These are phyloP conservation scores for Penicillium malachiteum DNA, from an alignment of 495 filamentous ascomycete genomes.

Conservation along the genomic window DNA sequence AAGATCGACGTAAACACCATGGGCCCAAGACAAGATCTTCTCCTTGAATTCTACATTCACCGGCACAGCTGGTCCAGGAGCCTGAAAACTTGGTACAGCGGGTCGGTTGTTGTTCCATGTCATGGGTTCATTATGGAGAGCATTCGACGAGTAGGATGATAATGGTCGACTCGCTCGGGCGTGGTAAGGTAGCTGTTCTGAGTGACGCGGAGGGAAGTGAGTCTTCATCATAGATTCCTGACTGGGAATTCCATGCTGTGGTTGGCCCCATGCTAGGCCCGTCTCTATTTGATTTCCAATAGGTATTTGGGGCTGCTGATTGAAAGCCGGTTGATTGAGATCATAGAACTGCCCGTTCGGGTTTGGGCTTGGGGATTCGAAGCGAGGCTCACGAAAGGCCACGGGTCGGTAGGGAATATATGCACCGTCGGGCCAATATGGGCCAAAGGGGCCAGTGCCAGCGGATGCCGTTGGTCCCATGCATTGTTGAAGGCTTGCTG, in stretches of 20 bases:
- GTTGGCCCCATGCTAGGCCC: slow-evolving; percentile 34
- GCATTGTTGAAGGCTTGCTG: slow-evolving; percentile 68
- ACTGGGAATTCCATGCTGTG: slow-evolving; percentile 23
- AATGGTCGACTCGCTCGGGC: slow-evolving; percentile 22
- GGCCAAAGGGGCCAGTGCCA: slow-evolving; percentile 67
- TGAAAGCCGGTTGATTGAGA: slow-evolving; percentile 28
- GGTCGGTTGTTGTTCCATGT: slow-evolving; percentile 30
- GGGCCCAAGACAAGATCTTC: slow-evolving; percentile 78
- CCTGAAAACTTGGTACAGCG: slow-evolving; percentile 24
- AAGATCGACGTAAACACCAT: slow-evolving; percentile 84
- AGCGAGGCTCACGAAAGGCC: slow-evolving; percentile 61
- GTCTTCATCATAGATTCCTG: slow-evolving; percentile 33
- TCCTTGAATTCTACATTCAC: slow-evolving; percentile 70
- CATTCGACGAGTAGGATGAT: slow-evolving; percentile 13
- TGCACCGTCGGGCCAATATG: slow-evolving; percentile 76
- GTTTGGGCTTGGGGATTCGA: slow-evolving; percentile 24
- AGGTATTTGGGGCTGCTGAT: slow-evolving; percentile 23
- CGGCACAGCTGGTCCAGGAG: slow-evolving; percentile 20
- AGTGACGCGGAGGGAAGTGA: slow-evolving; percentile 45
- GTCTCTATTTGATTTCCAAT: slow-evolving; percentile 24
- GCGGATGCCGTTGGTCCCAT: slow-evolving; percentile 73
- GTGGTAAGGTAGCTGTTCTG: slow-evolving; percentile 41
- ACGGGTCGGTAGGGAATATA: slow-evolving; percentile 74
- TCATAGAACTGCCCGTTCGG: slow-evolving; percentile 28
- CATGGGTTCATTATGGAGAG: slow-evolving; percentile 12